A percentile compares a stretch with the other conserved stretches of the same genome.
phyloP scores from a whole-genome alignment of 176 grass and related monocot species.

The Sorghum bicolor region DNA sequence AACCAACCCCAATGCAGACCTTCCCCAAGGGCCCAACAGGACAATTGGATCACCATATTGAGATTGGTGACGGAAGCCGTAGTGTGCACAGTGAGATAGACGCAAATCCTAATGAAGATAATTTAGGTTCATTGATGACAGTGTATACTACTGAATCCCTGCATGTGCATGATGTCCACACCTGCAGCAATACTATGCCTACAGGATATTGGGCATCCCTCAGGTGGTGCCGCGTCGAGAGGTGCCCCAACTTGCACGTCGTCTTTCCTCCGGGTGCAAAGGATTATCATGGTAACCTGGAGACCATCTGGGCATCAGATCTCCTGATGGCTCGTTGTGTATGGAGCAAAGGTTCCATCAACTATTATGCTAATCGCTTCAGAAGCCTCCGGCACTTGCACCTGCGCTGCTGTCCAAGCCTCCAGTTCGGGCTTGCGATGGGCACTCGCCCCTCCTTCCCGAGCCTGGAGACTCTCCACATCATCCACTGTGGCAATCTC shows the following conservation, averaged over 20 bases:
- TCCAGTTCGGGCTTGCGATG: not conserved
- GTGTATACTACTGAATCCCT: too few species aligned
- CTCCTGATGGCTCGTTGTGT: not conserved
- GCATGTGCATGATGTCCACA: not conserved
- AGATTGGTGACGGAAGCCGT: not conserved
- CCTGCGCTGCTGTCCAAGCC: not conserved
- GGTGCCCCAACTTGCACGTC: not conserved
- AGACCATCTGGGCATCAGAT: not conserved
- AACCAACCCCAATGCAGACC: not conserved
- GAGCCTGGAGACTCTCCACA: too few species aligned
- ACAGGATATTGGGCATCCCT: fast-evolving
- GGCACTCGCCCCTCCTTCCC: too few species aligned
- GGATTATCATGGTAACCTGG: fast-evolving
- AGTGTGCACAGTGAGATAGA: too few species aligned
- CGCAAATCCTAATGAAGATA: too few species aligned
- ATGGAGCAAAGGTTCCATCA: not conserved
- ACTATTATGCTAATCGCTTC: not conserved
- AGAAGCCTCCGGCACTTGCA: not conserved
- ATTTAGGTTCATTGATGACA: too few species aligned
- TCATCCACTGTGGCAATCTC: too few species aligned
- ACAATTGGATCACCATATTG: not conserved
- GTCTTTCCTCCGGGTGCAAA: fast-evolving
- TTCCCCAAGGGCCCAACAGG: not conserved
- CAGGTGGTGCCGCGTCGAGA: not conserved
- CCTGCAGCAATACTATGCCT: not conserved